phyloP scores from a whole-genome alignment of 2,329 filamentous ascomycete genomes.

The Venturia carpophila region DNA sequence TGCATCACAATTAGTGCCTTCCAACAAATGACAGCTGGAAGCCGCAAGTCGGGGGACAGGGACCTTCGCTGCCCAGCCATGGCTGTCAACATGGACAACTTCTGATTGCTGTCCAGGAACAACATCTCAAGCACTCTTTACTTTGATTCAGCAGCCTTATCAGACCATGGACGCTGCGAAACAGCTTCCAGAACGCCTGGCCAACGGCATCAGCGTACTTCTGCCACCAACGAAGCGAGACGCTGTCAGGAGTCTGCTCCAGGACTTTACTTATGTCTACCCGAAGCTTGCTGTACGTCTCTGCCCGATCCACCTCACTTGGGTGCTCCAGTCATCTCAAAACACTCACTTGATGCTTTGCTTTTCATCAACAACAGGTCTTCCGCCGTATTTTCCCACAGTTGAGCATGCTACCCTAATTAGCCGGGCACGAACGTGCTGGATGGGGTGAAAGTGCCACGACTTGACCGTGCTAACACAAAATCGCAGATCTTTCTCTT shows the following conservation, averaged over 20 bases:
- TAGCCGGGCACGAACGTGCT: too few species aligned
- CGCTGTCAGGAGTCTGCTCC: conserved; percentile 46
- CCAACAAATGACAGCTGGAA: not conserved
- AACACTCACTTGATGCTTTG: too few species aligned
- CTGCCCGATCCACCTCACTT: too few species aligned
- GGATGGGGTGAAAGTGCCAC: too few species aligned
- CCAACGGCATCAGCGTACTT: conserved; percentile 37
- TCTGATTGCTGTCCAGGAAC: not conserved
- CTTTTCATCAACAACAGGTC: too few species aligned
- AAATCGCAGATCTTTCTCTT: conserved; percentile 56
- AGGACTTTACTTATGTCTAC: conserved; percentile 52
- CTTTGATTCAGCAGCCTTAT: not conserved
- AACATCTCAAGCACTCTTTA: not conserved
- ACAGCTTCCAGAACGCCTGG: conserved; percentile 24
- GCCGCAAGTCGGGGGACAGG: not conserved
- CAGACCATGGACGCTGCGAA: not conserved
- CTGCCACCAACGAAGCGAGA: conserved; percentile 56
- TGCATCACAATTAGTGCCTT: not conserved
- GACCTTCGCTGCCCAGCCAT: not conserved
- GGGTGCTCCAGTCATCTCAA: conserved; percentile 15
- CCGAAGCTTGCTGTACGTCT: conserved; percentile 60
- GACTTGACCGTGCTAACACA: not conserved
- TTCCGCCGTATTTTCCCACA: too few species aligned
- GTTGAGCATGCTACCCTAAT: too few species aligned
- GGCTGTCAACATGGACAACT: not conserved